Base-by-base conservation (phyloP, 441 rosid species). In the Eruca vesicaria region DNA sequence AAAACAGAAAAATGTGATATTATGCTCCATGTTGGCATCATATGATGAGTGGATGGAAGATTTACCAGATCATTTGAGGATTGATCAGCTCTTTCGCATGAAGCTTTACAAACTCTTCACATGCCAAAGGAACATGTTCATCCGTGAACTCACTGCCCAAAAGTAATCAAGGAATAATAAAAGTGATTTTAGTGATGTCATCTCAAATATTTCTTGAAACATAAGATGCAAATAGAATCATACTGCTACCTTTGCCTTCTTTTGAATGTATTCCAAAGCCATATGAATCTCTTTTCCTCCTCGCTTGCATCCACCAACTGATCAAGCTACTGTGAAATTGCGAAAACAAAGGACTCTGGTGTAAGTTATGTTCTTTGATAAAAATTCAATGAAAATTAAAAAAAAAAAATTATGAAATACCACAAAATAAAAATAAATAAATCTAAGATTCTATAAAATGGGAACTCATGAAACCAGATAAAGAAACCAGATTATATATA, bases 211-310 rank as follows among this genome's bases (percentile, higher is more conserved):
- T 18, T 60, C 9, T 58, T 59, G 2, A 61, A 33, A 61, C 18
- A 31, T 60, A 62, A 16, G 43, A 66, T 3, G n/a, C n/a, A n/a
- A n/a, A n/a, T n/a, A n/a, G n/a, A n/a, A n/a, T n/a, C n/a, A n/a
- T n/a, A n/a, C n/a, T 38, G 9, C 23, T 84, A 96, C 99, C 93
- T 85, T 75, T 90, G 90, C 80, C 84, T 90, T 70, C 92, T 84
- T 74, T 88, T 86, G 66, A 93, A 91, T n/a, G 89, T 90, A 84
- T 93, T 96, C 99, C 99, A 96, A 72, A 90, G 67, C 80, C 81
- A 92, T 97, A 96, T 96, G 68, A 88, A 87, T 63, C 76, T 87
- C 81, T 89, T 96, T 80, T 93, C 91, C 71, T 90, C 97, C 69
- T 82, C 85, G 73, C 92, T 88, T 69, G 85, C 94, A 67, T 83